Percentiles rank a stretch among this genome's conserved stretches.
Conservation (phyloP, 176 grass and related monocot species). For the Triticum monococcum region DNA sequence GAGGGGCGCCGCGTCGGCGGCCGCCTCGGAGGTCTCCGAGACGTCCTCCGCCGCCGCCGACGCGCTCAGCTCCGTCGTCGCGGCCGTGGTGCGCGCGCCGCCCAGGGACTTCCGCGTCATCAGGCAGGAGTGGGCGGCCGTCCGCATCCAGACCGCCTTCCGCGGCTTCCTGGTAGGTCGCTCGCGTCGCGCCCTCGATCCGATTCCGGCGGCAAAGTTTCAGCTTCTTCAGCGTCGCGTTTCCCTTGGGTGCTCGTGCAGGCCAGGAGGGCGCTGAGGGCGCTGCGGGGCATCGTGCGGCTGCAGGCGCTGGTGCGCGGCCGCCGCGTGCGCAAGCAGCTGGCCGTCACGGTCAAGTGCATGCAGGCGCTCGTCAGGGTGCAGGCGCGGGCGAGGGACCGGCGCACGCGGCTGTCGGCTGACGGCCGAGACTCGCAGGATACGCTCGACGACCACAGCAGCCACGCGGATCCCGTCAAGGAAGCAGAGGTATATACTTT, state of each 20-base stretch:
- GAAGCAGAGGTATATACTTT: constrained; percentile 56
- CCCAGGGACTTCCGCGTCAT: constrained; percentile 66
- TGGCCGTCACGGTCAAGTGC: constrained; percentile 74
- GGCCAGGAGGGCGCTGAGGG: constrained; percentile 77
- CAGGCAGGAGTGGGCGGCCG: constrained; percentile 65
- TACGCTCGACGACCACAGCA: constrained; percentile 23
- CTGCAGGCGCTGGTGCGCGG: constrained; percentile 85
- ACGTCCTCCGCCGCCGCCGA: constrained; percentile 45
- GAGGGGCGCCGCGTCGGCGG: constrained; percentile 13
- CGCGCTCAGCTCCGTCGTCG: constrained; percentile 56
- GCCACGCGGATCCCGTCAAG: constrained; percentile 49
- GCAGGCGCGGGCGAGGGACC: constrained; percentile 62
- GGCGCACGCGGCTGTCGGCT: constrained; percentile 35
- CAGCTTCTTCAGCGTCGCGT: neutral
- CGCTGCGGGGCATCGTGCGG: constrained; percentile 74
- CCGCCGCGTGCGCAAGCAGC: constrained; percentile 74
- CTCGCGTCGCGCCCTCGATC: neutral
- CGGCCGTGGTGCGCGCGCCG: constrained; percentile 59
- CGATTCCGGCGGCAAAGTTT: neutral
- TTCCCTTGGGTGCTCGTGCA: constrained; percentile 1
- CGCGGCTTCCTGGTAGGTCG: constrained; percentile 67
- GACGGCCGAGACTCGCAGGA: constrained; percentile 37
- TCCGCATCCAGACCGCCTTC: constrained; percentile 79
- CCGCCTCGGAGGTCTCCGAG: constrained; percentile 59
- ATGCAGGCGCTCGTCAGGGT: constrained; percentile 77